Base-by-base conservation (phyloP, 805 yeast species). In the Metschnikowia chrysomelidarum region DNA sequence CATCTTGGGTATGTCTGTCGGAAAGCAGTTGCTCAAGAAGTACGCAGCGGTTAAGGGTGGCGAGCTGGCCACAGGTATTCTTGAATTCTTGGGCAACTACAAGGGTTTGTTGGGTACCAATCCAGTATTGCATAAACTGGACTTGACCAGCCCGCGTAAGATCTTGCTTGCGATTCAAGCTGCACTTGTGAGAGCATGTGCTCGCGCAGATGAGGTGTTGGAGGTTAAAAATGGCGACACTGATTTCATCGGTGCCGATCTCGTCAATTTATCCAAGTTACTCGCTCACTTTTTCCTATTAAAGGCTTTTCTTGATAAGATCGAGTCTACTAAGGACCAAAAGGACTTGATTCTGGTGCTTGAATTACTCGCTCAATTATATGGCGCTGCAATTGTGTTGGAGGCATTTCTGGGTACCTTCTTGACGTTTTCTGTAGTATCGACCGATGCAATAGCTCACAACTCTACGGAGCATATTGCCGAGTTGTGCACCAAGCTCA, bases 1-100 rank as follows among this genome's bases (percentile, higher is more conserved):
- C 53, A 82, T 89, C 27, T 71, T 89, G 46, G 84, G 88, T 2
- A 78, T 87, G 61, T 81, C 87, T 35, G 77, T 87, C 40, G 97
- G 96, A 39, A 80, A 91, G 59, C 78, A 93, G 17, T 68, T 82
- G 24, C 67, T 80, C 44, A 82, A 76, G 58, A 62, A 66, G 39
- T 69, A 71, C 17, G 54, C 64, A 32, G 49, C 60, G 4, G 45
- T 64, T 22, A 60, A 64, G 33, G 58, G 64, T 36, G 75, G 74
- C 38, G 50, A 48, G 24, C 11, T 8, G 9, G 69, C 71, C n/a
- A 69, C 67, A 10, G 73, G 71, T 10, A 69, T 73, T 18, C 66
- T 75, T 32, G 51, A 54, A 2, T 78, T 76, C 49, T 55, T 72
- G 36, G 54, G 57, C 34, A 51, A 54, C 28, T 46, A 60, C 26